Conservation (phyloP, 2,329 filamentous ascomycete genomes). For the Scopulariopsis brevicaulis region DNA sequence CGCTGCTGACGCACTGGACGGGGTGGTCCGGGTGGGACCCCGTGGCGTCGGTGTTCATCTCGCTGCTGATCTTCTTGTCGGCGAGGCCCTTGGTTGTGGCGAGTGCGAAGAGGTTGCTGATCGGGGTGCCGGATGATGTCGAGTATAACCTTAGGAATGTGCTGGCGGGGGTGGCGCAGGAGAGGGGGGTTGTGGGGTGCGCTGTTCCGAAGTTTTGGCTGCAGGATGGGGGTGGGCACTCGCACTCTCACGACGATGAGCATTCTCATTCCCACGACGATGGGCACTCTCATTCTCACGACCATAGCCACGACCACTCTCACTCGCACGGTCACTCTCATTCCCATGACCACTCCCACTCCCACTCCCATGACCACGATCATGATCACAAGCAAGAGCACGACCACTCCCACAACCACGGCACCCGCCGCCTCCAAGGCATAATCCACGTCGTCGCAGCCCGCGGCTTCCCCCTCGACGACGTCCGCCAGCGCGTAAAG, state of each 20-base stretch:
- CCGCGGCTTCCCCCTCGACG: conserved; percentile 62
- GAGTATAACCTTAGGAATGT: conserved; percentile 85
- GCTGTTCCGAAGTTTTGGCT: conserved; percentile 87
- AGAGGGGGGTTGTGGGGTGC: conserved; percentile 79
- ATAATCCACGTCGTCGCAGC: conserved; percentile 79
- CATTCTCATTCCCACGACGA: conserved; percentile 15
- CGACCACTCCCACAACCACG: conserved; percentile 15
- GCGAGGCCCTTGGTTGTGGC: conserved; percentile 79
- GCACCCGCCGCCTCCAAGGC: conserved; percentile 54
- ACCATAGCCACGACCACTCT: neutral
- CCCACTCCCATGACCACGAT: too few species aligned
- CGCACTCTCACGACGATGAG: conserved; percentile 8
- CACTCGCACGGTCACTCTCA: neutral
- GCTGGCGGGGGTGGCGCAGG: conserved; percentile 67
- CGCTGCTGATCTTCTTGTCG: conserved; percentile 84
- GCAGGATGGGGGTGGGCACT: conserved; percentile 49
- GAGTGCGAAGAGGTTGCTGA: conserved; percentile 69
- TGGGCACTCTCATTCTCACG: too few species aligned
- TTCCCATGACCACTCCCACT: conserved; percentile 2
- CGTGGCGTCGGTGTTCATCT: conserved; percentile 85
- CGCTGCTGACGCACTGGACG: conserved; percentile 73
- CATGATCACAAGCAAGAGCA: conserved; percentile 10
- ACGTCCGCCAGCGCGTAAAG: conserved; percentile 68
- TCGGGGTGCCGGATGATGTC: conserved; percentile 72
- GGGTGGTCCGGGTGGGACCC: conserved; percentile 94